These are phyloP conservation scores for Termitomyces sp. DNA, from an alignment of 768 basidiomycete genomes.

Conservation along the genomic window DNA sequence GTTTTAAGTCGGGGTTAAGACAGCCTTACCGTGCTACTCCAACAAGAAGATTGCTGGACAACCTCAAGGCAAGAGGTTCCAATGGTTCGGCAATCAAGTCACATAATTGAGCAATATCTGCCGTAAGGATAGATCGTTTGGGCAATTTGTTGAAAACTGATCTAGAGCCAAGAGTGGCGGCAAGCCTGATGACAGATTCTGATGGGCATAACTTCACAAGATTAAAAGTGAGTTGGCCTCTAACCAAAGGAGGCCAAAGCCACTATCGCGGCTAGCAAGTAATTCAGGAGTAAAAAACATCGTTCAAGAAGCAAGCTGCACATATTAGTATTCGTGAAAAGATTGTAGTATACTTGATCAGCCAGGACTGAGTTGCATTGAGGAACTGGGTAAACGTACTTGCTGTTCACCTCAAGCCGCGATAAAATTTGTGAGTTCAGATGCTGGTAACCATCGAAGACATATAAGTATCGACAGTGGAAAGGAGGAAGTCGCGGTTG, in stretches of 20 bases:
- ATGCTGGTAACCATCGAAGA: neutral
- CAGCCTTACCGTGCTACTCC: slow-evolving; percentile 75
- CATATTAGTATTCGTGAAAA: neutral
- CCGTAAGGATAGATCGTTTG: slow-evolving; percentile 76
- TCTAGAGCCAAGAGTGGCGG: slow-evolving; percentile 84
- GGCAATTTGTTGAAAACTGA: slow-evolving; percentile 83
- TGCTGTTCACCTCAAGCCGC: neutral
- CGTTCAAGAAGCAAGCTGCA: neutral
- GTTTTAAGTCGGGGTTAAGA: neutral
- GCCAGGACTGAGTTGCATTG: neutral
- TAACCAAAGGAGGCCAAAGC: slow-evolving; percentile 86
- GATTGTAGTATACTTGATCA: neutral
- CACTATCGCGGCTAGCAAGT: slow-evolving; percentile 75
- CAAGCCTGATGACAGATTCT: slow-evolving; percentile 55
- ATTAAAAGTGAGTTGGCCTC: neutral
- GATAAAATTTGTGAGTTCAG: neutral
- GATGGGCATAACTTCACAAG: neutral
- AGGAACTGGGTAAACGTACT: neutral
- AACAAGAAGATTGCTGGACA: slow-evolving; percentile 87
- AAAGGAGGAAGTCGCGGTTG: neutral
- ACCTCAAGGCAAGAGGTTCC: slow-evolving; percentile 80
- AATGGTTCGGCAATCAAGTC: slow-evolving; percentile 74
- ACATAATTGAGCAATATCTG: slow-evolving; percentile 80
- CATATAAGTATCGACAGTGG: neutral
- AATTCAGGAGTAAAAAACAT: slow-evolving; percentile 91